Evolutionary conservation across 306 rosid species (phyloP).

Genomic region (Carpinus viminea): DNA sequence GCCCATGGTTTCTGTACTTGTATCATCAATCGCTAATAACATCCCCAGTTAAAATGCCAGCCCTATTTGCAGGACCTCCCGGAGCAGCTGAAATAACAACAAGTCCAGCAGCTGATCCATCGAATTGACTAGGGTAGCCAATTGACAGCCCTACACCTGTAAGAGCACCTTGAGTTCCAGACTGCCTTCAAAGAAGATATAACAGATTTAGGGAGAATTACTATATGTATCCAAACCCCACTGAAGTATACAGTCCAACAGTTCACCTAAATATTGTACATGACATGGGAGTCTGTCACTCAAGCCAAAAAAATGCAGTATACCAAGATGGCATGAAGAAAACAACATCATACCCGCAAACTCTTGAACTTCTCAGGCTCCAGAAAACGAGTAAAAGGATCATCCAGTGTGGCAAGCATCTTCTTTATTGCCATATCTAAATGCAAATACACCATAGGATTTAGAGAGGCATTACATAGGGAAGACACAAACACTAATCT

Average conservation of each 20-base stretch:
- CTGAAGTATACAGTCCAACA: neutral
- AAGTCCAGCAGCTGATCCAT: conserved; percentile 68
- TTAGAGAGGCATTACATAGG: conserved; percentile 12
- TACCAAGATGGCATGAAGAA: conserved; percentile 26
- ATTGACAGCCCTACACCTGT: conserved; percentile 95
- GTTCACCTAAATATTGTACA: neutral
- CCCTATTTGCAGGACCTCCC: conserved; percentile 90
- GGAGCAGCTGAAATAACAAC: conserved; percentile 83
- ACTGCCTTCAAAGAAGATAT: conserved; percentile 87
- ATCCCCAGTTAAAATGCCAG: conserved; percentile 87
- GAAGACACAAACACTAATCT: conserved; percentile 17
- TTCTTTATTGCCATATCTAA: conserved; percentile 87
- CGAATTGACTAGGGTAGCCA: conserved; percentile 71
- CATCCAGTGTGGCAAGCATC: conserved; percentile 93
- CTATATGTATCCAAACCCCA: conserved; percentile 21
- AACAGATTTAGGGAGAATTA: conserved; percentile 35
- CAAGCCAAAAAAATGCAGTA: conserved; percentile 27
- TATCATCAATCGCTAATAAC: conserved; percentile 75
- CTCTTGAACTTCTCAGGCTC: conserved; percentile 91
- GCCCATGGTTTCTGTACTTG: conserved; percentile 79
- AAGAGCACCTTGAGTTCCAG: conserved; percentile 92
- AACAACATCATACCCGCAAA: conserved; percentile 65
- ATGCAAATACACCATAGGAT: conserved; percentile 29
- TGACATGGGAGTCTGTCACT: conserved; percentile 7
- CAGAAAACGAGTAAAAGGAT: conserved; percentile 90